Evolutionary conservation across 2,329 filamentous ascomycete genomes (phyloP).

Genomic region (Xylariaceae sp.): DNA sequence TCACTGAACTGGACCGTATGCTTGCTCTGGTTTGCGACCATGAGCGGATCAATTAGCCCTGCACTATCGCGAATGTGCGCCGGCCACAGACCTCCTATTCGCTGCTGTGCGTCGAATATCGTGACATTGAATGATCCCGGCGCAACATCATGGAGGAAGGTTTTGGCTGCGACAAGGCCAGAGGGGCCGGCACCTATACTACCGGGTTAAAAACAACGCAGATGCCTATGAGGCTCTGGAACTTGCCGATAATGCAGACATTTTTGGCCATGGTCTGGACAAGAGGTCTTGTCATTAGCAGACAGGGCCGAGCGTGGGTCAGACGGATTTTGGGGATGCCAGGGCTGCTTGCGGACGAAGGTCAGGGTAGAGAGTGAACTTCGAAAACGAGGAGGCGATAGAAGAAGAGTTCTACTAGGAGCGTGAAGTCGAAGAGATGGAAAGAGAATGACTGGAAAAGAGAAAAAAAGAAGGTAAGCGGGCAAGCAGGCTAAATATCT

Average conservation of each 20-base stretch:
- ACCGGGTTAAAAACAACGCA: not conserved
- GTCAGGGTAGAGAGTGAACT: no score
- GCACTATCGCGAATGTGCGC: conserved; percentile 42
- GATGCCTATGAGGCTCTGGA: not conserved
- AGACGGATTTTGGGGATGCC: no score
- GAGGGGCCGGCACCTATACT: conserved; percentile 60
- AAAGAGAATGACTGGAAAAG: no score
- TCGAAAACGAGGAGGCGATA: no score
- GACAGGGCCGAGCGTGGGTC: no score
- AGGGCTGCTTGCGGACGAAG: no score
- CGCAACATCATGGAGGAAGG: conserved; percentile 56
- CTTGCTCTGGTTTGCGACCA: conserved; percentile 68
- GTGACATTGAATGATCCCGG: conserved; percentile 58
- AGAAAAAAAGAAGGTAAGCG: no score
- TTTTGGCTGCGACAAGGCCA: conserved; percentile 67
- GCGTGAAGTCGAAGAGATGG: no score
- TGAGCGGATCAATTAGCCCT: conserved; percentile 58
- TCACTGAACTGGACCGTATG: conserved; percentile 72
- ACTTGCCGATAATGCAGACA: conserved; percentile 48
- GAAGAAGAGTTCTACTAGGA: no score
- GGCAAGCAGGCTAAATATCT: no score
- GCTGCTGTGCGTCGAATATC: conserved; percentile 60
- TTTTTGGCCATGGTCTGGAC: conserved; percentile 38
- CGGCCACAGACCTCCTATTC: conserved; percentile 77
- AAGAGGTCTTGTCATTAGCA: not conserved